Base-by-base conservation (phyloP, 2,329 filamentous ascomycete genomes). In the Paecilomyces fulvus region DNA sequence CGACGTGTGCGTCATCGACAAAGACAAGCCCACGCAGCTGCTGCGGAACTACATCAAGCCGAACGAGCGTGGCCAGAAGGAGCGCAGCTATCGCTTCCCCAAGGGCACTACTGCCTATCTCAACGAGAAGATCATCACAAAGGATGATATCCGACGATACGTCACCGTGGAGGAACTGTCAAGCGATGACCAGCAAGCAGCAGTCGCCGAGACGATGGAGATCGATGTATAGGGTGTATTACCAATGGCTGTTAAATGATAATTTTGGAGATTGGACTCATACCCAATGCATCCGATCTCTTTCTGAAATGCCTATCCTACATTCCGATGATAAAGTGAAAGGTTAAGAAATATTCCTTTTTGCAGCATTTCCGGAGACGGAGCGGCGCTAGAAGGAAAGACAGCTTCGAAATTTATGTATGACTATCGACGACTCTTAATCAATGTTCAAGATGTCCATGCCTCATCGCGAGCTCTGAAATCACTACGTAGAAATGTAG, bases 91-190 rank as follows among this genome's bases (percentile, higher is more conserved):
- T 80, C 83, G 84, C 67, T 99, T 96, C 80, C 79, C 81, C 64
- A 85, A 85, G 71, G 94, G 94, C 56, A 97, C 94, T n/a, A 99
- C 95, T 9, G 92, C 92, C 9, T 89, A 94, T 62, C 79, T 99
- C 70, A 94, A 96, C 74, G 90, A 99, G 81, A 96, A 95, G 82
- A 83, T 97, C 64, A 95, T 97, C 73, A 91, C 83, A 68, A 94
- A 90, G 80, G 88, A 92, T 73, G 90, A 99, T 68, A 88, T 99
- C 67, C 88, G 88, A 73, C 92, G 95, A 73, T 97, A 94, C 74
- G 87, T 97, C 58, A 95, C 88, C 30, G 88, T 99, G 58, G 86
- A 95, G 67, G 92, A 97, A 72, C 75, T 96, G 67, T 82, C 86
- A 56, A 82, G 85, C 55, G 84, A 87, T 60, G 82, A 49, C 21